Conservation (phyloP, 2,329 filamentous ascomycete genomes). For the Talaromyces sp. region DNA sequence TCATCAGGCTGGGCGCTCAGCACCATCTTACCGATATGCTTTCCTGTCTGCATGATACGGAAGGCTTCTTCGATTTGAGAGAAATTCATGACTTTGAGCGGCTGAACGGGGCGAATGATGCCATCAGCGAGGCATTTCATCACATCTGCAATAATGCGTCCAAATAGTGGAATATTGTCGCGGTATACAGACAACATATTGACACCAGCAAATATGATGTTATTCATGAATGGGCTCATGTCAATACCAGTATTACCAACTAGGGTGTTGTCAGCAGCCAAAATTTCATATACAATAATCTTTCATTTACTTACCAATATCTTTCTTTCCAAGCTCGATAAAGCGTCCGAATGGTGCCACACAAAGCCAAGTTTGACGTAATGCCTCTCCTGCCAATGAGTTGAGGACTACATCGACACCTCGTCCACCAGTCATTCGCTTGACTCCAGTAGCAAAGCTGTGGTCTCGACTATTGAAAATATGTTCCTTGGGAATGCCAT, state of each 20-base stretch:
- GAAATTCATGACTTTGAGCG: background rate
- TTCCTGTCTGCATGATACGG: background rate
- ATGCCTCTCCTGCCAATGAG: background rate
- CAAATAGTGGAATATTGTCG: background rate
- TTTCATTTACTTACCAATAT: background rate
- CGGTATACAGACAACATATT: background rate
- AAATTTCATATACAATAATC: background rate
- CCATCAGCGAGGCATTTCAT: background rate
- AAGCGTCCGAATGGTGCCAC: background rate
- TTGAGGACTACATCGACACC: background rate
- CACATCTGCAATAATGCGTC: background rate
- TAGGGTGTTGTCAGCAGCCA: background rate
- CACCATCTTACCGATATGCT: background rate
- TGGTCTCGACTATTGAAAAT: background rate
- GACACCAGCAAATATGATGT: background rate
- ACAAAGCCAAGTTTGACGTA: background rate
- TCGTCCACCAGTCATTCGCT: background rate
- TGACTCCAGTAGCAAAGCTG: background rate
- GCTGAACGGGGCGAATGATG: constrained; percentile 18
- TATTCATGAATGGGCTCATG: background rate
- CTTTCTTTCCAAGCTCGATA: background rate
- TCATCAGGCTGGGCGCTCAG: background rate
- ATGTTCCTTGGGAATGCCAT: background rate
- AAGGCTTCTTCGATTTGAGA: background rate
- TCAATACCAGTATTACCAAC: background rate